A percentile compares a stretch with the other conserved stretches of the same genome.
phyloP scores from a whole-genome alignment of 2,329 filamentous ascomycete species.

The Diplodia seriata region DNA sequence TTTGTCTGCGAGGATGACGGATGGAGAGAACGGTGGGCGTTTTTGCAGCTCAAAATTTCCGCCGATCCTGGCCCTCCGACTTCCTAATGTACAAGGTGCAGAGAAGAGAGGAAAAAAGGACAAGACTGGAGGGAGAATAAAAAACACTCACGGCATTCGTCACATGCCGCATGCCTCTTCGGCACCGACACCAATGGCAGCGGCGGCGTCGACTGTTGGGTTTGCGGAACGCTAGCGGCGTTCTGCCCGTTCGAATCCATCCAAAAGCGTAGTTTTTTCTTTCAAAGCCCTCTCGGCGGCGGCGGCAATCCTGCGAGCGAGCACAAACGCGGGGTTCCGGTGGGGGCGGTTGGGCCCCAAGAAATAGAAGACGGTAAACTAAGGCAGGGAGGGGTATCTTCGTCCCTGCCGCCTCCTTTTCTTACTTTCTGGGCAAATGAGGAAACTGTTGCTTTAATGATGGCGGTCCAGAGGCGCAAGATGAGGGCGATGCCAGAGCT shows the following conservation, averaged over 20 bases:
- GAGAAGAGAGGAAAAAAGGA: background rate
- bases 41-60: too few species aligned
- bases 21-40: too few species aligned
- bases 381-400: background rate
- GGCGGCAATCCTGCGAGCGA: background rate
- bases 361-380: background rate
- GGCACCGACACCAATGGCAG: slow-evolving; percentile 6
- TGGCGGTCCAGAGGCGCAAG: background rate
- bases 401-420: too few species aligned
- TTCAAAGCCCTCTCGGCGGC: background rate
- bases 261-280: background rate
- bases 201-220: slow-evolving; percentile 5
- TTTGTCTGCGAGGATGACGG: too few species aligned
- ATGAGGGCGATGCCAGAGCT: background rate
- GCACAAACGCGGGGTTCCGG: background rate
- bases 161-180: slow-evolving; percentile 49
- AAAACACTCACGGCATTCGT: slow-evolving; percentile 49
- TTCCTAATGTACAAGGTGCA: too few species aligned
- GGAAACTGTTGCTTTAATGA: background rate
- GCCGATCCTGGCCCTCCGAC: too few species aligned
- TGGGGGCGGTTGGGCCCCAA: background rate
- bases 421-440: background rate
- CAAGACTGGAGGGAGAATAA: background rate
- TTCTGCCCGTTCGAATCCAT: slow-evolving; percentile 5
- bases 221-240: background rate